Evolutionary conservation across 2,329 filamentous ascomycete species (phyloP).

Genomic region (Aureobasidium sp.): DNA sequence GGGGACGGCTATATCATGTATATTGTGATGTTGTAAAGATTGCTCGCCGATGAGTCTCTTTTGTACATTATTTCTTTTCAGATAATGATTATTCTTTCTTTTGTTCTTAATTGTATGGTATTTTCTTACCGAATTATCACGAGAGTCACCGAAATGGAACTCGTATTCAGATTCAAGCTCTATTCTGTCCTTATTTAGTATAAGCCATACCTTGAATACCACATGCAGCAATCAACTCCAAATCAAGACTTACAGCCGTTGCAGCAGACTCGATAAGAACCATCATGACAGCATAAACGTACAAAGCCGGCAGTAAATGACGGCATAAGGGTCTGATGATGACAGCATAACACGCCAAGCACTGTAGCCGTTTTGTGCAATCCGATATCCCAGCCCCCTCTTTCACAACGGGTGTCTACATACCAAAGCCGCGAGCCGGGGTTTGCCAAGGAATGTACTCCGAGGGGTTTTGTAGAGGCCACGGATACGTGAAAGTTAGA

Average conservation of each 20-base stretch:
- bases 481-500: background rate
- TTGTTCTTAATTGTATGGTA: background rate
- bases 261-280: no score
- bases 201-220: background rate
- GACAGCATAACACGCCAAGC: background rate
- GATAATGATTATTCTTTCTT: background rate
- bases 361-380: background rate
- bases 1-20: background rate
- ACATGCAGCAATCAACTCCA: background rate
- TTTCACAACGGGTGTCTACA: background rate
- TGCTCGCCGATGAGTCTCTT: background rate
- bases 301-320: background rate
- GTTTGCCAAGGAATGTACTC: background rate
- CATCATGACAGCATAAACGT: constrained; percentile 1
- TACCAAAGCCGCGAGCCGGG: background rate
- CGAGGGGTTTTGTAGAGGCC: background rate
- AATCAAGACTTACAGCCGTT: constrained; percentile 1
- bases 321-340: background rate
- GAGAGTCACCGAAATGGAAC: background rate
- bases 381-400: background rate
- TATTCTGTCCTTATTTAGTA: background rate
- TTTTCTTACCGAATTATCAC: background rate
- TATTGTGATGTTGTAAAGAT: background rate
- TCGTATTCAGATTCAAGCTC: background rate
- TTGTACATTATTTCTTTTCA: background rate